A percentile compares a stretch with the other conserved stretches of the same genome.
Evolutionary conservation across 148 eudicot genomes (phyloP).

Genomic region (Rhododendron williamsianum): DNA sequence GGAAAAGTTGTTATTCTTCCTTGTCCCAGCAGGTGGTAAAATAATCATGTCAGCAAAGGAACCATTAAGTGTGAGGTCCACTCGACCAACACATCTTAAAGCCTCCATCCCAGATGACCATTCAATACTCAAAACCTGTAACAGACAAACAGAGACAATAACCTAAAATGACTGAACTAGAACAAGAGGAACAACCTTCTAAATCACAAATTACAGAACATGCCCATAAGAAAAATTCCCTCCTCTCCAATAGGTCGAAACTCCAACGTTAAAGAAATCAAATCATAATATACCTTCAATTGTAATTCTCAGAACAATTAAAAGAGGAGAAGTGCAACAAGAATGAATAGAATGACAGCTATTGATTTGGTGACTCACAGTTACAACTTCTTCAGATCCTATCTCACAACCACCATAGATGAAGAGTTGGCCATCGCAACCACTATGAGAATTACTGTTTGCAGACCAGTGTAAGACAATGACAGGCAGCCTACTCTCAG

Average conservation of each 20-base stretch:
- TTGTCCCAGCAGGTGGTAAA: slow-evolving; percentile 35
- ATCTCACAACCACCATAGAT: slow-evolving; percentile 78
- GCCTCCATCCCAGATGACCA: slow-evolving; percentile 70
- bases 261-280: not conserved
- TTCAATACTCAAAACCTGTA: slow-evolving; percentile 61
- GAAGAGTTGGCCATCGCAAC: slow-evolving; percentile 55
- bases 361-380: slow-evolving; percentile 38
- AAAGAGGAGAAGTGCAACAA: not conserved
- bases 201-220: not conserved
- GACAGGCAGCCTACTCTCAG: slow-evolving; percentile 65
- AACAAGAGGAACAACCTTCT: not conserved
- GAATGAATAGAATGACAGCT: not conserved
- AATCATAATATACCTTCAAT: not conserved
- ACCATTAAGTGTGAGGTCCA: slow-evolving; percentile 50
- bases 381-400: slow-evolving; percentile 73
- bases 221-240: not conserved
- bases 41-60: slow-evolving; percentile 69
- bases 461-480: slow-evolving; percentile 57
- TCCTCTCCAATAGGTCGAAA: not conserved
- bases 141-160: not conserved
- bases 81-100: slow-evolving; percentile 52
- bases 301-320: not conserved
- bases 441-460: slow-evolving; percentile 37
- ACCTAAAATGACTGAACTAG: slow-evolving; percentile 1
- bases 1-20: slow-evolving; percentile 38